Percentiles rank a stretch among this genome's conserved stretches.
Conservation (phyloP, 441 rosid genomes). For the Pelargonium fulgidum region DNA sequence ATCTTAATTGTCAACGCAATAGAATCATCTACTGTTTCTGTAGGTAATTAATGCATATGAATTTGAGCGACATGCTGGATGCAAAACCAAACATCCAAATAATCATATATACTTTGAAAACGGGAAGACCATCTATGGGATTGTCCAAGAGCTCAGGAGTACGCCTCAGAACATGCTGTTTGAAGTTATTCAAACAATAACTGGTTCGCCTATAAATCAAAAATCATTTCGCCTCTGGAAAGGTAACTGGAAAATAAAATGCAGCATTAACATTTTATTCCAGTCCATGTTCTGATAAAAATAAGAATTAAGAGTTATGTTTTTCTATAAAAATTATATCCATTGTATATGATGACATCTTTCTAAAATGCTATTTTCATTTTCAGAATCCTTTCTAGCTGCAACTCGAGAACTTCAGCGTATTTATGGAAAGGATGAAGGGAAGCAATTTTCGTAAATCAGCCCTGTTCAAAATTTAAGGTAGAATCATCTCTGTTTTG, state of each 20-base stretch:
- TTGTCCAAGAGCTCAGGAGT: conserved; percentile 65
- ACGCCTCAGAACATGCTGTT: conserved; percentile 50
- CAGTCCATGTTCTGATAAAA: not conserved
- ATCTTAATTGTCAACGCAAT: conserved; percentile 10
- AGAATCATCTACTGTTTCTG: conserved; percentile 15
- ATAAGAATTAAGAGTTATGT: not conserved
- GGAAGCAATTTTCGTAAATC: conserved; percentile 30
- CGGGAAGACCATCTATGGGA: conserved; percentile 68
- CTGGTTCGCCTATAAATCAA: conserved; percentile 65
- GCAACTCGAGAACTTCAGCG: conserved; percentile 78
- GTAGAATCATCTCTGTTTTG: conserved; percentile 28
- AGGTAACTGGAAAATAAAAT: conserved; percentile 32
- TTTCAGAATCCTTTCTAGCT: conserved; percentile 60
- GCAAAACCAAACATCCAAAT: conserved; percentile 76
- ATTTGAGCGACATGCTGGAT: conserved; percentile 68
- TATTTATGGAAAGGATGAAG: conserved; percentile 61
- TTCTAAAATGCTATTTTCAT: conserved; percentile 1
- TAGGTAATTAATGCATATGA: conserved; percentile 66
- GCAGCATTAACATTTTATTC: not conserved
- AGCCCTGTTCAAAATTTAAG: conserved; percentile 21
- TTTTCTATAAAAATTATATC: not conserved
- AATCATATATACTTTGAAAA: conserved; percentile 68
- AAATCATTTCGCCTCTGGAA: conserved; percentile 63
- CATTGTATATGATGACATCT: not conserved
- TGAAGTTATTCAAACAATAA: conserved; percentile 51